Conservation (phyloP, 371 early-diverging fungal genomes). For the Mortierella sp. region DNA sequence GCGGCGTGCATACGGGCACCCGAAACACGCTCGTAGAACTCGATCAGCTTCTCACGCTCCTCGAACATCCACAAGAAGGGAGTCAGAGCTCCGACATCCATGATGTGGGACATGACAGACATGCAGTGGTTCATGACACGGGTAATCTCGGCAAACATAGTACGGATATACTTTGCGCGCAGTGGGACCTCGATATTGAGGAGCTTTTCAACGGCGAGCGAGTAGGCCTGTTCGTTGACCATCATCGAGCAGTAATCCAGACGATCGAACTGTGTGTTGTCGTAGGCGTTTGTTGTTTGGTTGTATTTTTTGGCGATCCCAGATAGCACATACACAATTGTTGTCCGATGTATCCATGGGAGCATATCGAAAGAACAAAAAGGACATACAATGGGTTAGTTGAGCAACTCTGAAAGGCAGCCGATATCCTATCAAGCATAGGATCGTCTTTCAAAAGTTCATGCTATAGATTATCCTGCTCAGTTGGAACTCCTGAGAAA, state of each 20-base stretch:
- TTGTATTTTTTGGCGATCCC: background rate
- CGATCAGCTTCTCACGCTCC: slow-evolving; percentile 98
- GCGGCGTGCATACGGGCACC: slow-evolving; percentile 99
- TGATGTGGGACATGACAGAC: slow-evolving; percentile 96
- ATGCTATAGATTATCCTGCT: background rate
- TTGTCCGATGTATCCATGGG: slow-evolving; percentile 1
- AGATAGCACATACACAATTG: background rate
- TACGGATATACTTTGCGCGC: slow-evolving; percentile 97
- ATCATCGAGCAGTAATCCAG: slow-evolving; percentile 99
- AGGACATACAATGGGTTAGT: background rate
- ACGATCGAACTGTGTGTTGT: slow-evolving; percentile 83
- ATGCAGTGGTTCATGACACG: slow-evolving; percentile 98
- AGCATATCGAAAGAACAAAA: background rate
- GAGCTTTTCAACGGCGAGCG: slow-evolving; percentile 96
- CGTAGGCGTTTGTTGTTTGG: background rate
- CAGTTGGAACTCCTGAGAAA: background rate
- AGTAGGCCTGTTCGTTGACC: slow-evolving; percentile 95
- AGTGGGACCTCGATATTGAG: slow-evolving; percentile 96
- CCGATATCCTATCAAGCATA: too few species aligned
- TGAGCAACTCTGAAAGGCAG: background rate
- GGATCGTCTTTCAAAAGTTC: background rate
- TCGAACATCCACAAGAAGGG: slow-evolving; percentile 99
- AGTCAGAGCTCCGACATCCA: slow-evolving; percentile 98
- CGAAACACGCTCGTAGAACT: slow-evolving; percentile 98
- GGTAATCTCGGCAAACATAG: slow-evolving; percentile 97